Evolutionary conservation across 768 basidiomycete species (phyloP).

Genomic region (Terana coerulea): DNA sequence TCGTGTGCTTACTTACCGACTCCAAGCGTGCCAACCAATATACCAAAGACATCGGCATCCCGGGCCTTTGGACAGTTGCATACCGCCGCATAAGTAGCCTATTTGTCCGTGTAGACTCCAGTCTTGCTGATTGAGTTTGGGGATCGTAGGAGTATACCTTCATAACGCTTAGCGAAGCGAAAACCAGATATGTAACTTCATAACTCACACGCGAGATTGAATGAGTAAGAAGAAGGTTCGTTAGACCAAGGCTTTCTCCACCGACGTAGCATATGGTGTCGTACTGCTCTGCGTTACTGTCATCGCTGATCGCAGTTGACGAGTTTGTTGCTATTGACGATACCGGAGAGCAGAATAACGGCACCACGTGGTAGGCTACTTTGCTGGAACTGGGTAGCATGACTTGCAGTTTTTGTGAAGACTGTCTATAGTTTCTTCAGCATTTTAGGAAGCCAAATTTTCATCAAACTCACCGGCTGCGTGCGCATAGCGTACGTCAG

Average conservation of each 20-base stretch:
- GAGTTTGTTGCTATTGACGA: background rate
- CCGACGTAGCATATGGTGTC: conserved; percentile 61
- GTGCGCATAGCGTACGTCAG: conserved; percentile 79
- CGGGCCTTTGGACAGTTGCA: conserved; percentile 82
- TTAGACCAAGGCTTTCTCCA: conserved; percentile 71
- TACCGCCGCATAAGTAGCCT: conserved; percentile 88
- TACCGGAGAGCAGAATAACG: background rate
- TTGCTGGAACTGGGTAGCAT: background rate
- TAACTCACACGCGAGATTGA: conserved; percentile 52
- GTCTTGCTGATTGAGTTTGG: conserved; percentile 33
- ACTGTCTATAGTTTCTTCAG: conserved; percentile 26
- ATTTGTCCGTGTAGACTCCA: conserved; percentile 72
- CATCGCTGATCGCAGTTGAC: background rate
- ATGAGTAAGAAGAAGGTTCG: conserved; percentile 86
- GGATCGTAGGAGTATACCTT: conserved; percentile 86
- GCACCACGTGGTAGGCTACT: background rate
- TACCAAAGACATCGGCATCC: conserved; percentile 92
- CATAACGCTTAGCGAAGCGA: too few species aligned
- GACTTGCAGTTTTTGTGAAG: background rate
- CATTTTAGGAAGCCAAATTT: too few species aligned
- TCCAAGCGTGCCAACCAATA: conserved; percentile 91
- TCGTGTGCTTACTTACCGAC: conserved; percentile 55
- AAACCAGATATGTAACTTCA: background rate
- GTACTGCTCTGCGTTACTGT: background rate
- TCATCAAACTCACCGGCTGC: conserved; percentile 55